Evolutionary conservation across 1,284 basidiomycete species (phyloP).

Genomic region (Gomphus bonarii): DNA sequence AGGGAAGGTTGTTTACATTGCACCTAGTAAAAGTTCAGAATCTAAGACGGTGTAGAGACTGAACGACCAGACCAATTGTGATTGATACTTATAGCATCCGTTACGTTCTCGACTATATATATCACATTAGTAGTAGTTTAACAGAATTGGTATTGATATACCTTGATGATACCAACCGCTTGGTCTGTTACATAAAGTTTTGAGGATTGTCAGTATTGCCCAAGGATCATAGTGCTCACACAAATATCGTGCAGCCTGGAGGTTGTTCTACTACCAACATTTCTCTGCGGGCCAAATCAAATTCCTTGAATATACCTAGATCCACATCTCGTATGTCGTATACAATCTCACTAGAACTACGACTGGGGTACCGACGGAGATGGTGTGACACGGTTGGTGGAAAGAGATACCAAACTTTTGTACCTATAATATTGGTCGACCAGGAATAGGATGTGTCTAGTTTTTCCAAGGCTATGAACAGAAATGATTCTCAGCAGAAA

Average conservation of each 20-base stretch:
- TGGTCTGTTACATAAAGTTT: slow-evolving; percentile 15
- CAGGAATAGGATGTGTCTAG: slow-evolving; percentile 39
- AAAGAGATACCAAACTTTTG: slow-evolving; percentile 42
- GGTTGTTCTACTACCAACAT: slow-evolving; percentile 21
- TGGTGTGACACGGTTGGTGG: slow-evolving; percentile 26
- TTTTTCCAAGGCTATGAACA: slow-evolving; percentile 5
- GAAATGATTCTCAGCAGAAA: not conserved
- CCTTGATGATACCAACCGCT: slow-evolving; percentile 31
- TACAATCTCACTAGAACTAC: slow-evolving; percentile 15
- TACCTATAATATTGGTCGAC: slow-evolving; percentile 41
- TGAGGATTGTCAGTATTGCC: not conserved
- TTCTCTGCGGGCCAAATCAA: slow-evolving; percentile 17
- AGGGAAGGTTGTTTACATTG: slow-evolving; percentile 32
- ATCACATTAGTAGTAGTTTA: slow-evolving; percentile 20
- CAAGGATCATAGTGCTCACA: slow-evolving; percentile 13
- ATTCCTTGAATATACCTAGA: slow-evolving; percentile 16
- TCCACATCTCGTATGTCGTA: slow-evolving; percentile 16
- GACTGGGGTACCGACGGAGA: slow-evolving; percentile 17
- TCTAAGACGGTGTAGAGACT: slow-evolving; percentile 21
- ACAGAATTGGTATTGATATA: slow-evolving; percentile 5
- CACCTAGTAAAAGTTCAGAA: slow-evolving; percentile 37
- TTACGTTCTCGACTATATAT: slow-evolving; percentile 17
- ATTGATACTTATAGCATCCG: not conserved
- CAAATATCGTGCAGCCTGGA: slow-evolving; percentile 32
- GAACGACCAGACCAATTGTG: slow-evolving; percentile 15